phyloP scores from a whole-genome alignment of 208 protist genomes.

The Leishmania martiniquensis region DNA sequence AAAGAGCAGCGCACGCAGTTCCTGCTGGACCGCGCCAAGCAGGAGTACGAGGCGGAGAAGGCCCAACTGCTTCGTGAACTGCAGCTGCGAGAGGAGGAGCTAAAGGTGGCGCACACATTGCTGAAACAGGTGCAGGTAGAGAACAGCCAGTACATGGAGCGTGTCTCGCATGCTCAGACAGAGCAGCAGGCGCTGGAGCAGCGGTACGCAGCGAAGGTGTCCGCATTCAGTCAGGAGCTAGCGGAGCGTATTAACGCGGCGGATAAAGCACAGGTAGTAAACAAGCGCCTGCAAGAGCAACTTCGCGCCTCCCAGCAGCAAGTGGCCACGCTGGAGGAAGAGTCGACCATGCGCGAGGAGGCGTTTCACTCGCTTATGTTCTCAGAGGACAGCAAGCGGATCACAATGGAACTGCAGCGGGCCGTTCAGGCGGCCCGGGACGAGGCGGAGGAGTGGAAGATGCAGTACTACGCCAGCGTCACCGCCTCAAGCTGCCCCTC shows the following conservation, averaged over 20 bases:
- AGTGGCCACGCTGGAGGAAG: conserved; percentile 53
- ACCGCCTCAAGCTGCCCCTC: not conserved
- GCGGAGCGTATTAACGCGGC: conserved; percentile 39
- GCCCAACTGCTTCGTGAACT: conserved; percentile 56
- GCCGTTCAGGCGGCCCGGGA: conserved; percentile 46
- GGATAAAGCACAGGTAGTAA: conserved; percentile 28
- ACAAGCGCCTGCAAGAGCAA: conserved; percentile 32
- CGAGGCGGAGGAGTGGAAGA: conserved; percentile 56
- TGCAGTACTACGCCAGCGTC: conserved; percentile 38
- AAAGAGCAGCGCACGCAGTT: conserved; percentile 40
- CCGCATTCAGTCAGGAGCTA: conserved; percentile 58
- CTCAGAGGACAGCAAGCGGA: conserved; percentile 60
- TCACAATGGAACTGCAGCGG: conserved; percentile 57
- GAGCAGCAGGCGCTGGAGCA: conserved; percentile 59
- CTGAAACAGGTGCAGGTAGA: conserved; percentile 67
- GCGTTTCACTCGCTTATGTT: conserved; percentile 67
- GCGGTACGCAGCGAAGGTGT: conserved; percentile 43
- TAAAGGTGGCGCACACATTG: conserved; percentile 58
- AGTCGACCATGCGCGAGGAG: conserved; percentile 66
- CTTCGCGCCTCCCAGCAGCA: conserved; percentile 30
- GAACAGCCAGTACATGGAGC: conserved; percentile 37
- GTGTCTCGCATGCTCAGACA: conserved; percentile 42
- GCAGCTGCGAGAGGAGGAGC: conserved; percentile 64
- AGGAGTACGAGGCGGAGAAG: conserved; percentile 50
- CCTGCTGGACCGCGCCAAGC: conserved; percentile 21